A percentile compares a stretch with the other conserved stretches of the same genome.
Conservation (phyloP, 306 rosid genomes). For the Argentina anserina region DNA sequence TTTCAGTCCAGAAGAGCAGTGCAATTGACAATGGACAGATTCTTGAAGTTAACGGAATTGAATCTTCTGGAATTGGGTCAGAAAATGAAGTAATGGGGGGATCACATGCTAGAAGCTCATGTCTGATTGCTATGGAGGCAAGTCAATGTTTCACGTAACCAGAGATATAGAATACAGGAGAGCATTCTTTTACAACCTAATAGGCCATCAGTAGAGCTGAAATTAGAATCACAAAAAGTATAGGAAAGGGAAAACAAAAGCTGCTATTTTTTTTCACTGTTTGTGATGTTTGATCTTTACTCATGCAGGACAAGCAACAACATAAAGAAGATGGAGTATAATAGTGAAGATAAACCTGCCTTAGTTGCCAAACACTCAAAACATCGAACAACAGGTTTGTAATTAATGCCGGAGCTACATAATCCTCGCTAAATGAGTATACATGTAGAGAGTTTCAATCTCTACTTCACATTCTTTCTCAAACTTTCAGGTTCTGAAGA, state of each 20-base stretch:
- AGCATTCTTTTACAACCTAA: not conserved
- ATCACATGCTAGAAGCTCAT: constrained; percentile 3
- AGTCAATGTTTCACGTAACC: not conserved
- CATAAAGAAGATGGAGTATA: not conserved
- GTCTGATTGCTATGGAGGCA: not conserved
- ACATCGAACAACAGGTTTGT: constrained; percentile 4
- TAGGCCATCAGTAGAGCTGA: not conserved
- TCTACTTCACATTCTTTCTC: not conserved
- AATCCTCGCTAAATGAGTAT: not conserved
- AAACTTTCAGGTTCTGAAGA: not conserved
- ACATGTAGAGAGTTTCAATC: not conserved
- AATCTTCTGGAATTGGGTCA: constrained; percentile 4
- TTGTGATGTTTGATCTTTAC: not conserved
- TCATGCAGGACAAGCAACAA: constrained; percentile 8
- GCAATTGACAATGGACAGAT: not conserved
- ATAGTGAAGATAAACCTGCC: not conserved
- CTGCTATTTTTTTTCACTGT: not conserved
- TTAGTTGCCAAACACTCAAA: not conserved
- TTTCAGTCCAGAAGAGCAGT: not conserved
- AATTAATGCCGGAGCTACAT: not conserved
- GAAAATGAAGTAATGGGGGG: constrained; percentile 3
- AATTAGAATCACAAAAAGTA: not conserved
- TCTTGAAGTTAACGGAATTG: not conserved
- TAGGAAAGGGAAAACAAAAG: not conserved
- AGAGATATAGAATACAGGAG: not conserved